Evolutionary conservation across 768 basidiomycete genomes (phyloP), one percentile per base, ranked within the genome.

Genomic region (Ephemerocybe angulata): DNA sequence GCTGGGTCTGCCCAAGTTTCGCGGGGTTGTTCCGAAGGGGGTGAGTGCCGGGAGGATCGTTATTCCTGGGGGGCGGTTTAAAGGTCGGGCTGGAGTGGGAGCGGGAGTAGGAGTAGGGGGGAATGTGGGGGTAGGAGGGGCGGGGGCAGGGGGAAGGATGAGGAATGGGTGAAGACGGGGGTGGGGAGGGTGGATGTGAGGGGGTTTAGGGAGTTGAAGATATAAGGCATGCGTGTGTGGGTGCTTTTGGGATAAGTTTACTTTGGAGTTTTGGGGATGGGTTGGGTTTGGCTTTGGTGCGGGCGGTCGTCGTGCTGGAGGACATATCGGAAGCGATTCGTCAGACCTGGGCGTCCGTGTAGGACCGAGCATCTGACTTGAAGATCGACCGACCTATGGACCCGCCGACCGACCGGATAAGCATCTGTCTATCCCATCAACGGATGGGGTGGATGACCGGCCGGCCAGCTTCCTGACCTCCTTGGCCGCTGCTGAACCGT

Each of bases 161-260:
- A 62, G 51, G 74, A 76, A 61, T 89, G 88, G 87, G 72, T 69
- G 63, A 76, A 70, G 67, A 90, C 86, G 68, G 87, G 87, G 58
- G 79, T 81, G 29, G 88, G 87, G 49, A 72, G 87, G 62, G 67
- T 90, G 55, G 88, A 90, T 66, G 87, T 90, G 51, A 75, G 88
- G 51, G 88, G 88, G 51, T 90, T 90, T 68, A 73, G 87, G 60
- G 88, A 90, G 71, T 67, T 90, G 67, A 87, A 80, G 79, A 90
- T 90, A 58, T 78, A 63, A 56, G 31, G n/a, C 46, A 21, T 8
- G 11, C 40, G 10, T 42, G 21, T 19, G 10, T 21, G 40, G 8
- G 11, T 21, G 7, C 40, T 10, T 22, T 42, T 10, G 11, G 40
- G 40, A 42, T 42, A n/a, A n/a, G n/a, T 21, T 22, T 42, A 19